Conservation (phyloP, 257 asterid species). For the Gentiana dahurica region DNA sequence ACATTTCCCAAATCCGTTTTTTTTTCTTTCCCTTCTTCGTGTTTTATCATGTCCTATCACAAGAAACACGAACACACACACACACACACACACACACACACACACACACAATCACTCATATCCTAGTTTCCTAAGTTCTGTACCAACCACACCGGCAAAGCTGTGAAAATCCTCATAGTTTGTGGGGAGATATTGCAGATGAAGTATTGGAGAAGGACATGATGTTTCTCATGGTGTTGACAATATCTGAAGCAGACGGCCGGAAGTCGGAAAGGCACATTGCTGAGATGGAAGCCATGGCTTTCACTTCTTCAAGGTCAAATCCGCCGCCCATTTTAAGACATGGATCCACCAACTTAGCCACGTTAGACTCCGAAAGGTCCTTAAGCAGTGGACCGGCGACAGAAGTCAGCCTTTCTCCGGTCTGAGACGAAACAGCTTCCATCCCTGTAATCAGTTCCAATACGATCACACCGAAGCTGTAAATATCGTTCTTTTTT, state of each 20-base stretch:
- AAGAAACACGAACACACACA: too few species aligned
- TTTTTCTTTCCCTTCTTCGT: too few species aligned
- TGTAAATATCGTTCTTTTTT: constrained; percentile 52
- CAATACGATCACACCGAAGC: constrained; percentile 50
- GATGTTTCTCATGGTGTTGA: constrained; percentile 20
- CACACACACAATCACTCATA: background rate
- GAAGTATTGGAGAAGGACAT: constrained; percentile 2
- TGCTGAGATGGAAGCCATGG: constrained; percentile 36
- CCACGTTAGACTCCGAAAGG: constrained; percentile 26
- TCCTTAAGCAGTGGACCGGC: constrained; percentile 33
- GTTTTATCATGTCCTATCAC: too few species aligned
- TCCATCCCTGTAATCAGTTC: constrained; percentile 63
- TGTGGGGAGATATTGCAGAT: too few species aligned
- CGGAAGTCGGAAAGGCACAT: constrained; percentile 39
- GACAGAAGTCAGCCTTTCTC: constrained; percentile 34
- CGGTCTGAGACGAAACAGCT: constrained; percentile 28
- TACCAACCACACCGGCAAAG: too few species aligned
- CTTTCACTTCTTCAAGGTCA: constrained; percentile 39
- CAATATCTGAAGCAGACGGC: constrained; percentile 45
- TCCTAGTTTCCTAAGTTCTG: too few species aligned
- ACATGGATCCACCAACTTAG: constrained; percentile 45
- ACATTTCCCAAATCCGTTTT: background rate
- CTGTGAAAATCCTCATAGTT: too few species aligned
- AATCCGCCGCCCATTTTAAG: constrained; percentile 16
- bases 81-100: too few species aligned